Percentiles rank a stretch among this genome's conserved stretches.
phyloP scores from a whole-genome alignment of 306 rosid genomes.

The Inga leiocalycina region DNA sequence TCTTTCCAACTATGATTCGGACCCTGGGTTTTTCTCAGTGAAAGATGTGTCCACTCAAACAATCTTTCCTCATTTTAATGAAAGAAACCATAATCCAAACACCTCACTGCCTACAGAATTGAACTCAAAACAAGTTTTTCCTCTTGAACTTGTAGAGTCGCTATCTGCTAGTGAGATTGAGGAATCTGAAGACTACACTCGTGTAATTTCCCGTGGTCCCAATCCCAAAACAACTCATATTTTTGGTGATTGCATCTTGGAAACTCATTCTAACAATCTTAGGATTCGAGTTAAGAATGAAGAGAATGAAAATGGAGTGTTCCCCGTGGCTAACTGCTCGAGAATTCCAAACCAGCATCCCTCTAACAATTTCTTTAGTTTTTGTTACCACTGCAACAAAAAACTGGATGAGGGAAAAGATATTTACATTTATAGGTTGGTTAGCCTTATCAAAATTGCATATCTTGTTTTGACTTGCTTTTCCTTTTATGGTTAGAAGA shows the following conservation, averaged over 20 bases:
- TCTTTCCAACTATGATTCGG: conserved; percentile 29
- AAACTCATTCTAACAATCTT: conserved; percentile 48
- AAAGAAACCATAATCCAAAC: conserved; percentile 47
- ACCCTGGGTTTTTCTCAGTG: neutral
- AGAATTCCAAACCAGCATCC: conserved; percentile 45
- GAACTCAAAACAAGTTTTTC: conserved; percentile 47
- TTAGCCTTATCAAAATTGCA: conserved; percentile 1
- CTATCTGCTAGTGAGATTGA: conserved; percentile 78
- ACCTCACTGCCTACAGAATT: conserved; percentile 22
- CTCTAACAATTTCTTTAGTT: conserved; percentile 63
- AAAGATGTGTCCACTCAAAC: conserved; percentile 41
- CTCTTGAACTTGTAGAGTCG: conserved; percentile 48
- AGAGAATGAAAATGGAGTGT: conserved; percentile 44
- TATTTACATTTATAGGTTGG: conserved; percentile 86
- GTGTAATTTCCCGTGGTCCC: conserved; percentile 84
- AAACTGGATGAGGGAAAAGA: conserved; percentile 81
- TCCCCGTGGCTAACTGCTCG: neutral
- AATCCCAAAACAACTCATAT: conserved; percentile 83
- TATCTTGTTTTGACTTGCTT: conserved; percentile 14
- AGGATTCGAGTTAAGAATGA: conserved; percentile 44
- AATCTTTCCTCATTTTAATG: conserved; percentile 46
- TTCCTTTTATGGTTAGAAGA: conserved; percentile 8
- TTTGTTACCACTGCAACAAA: conserved; percentile 74
- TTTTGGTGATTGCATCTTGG: conserved; percentile 85
- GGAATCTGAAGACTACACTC: conserved; percentile 85